Conservation (phyloP, 1,284 basidiomycete genomes). For the Apiotrichum gracile region DNA sequence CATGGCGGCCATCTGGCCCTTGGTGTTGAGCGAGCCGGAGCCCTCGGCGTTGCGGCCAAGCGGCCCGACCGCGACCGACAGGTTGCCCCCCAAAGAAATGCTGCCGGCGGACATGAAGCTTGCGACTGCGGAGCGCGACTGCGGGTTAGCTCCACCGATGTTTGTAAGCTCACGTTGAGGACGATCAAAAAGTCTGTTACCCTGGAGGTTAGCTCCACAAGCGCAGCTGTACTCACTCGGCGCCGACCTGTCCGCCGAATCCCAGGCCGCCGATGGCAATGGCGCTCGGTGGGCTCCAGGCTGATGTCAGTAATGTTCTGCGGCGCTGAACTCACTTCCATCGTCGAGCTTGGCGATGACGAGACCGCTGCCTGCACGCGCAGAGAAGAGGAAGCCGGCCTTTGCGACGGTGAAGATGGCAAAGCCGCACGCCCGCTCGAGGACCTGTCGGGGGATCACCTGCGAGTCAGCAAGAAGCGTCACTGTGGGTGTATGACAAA, state of each 20-base stretch:
- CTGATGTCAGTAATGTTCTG: slow-evolving; percentile 45
- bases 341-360: slow-evolving; percentile 82
- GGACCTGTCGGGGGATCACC: slow-evolving; percentile 47
- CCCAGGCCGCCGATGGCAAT: slow-evolving; percentile 94
- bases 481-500: not conserved
- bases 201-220: slow-evolving; percentile 54
- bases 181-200: slow-evolving; percentile 94
- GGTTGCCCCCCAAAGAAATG: slow-evolving; percentile 51
- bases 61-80: slow-evolving; percentile 74
- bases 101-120: slow-evolving; percentile 95
- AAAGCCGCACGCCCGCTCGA: slow-evolving; percentile 50
- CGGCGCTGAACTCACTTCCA: slow-evolving; percentile 60
- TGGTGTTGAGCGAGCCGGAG: slow-evolving; percentile 74
- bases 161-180: slow-evolving; percentile 57
- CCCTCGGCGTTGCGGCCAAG: slow-evolving; percentile 93
- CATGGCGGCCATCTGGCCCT: slow-evolving; percentile 89
- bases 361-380: slow-evolving; percentile 75
- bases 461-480: slow-evolving; percentile 10
- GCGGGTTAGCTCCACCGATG: slow-evolving; percentile 8
- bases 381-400: slow-evolving; percentile 55
- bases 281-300: slow-evolving; percentile 89
- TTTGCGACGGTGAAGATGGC: slow-evolving; percentile 55
- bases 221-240: slow-evolving; percentile 44
- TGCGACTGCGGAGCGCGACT: slow-evolving; percentile 54
- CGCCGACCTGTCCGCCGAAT: slow-evolving; percentile 64